Percentiles rank a stretch among this genome's conserved stretches.
phyloP scores from a whole-genome alignment of 2,329 filamentous ascomycete species.

The Sporothrix phasma region DNA sequence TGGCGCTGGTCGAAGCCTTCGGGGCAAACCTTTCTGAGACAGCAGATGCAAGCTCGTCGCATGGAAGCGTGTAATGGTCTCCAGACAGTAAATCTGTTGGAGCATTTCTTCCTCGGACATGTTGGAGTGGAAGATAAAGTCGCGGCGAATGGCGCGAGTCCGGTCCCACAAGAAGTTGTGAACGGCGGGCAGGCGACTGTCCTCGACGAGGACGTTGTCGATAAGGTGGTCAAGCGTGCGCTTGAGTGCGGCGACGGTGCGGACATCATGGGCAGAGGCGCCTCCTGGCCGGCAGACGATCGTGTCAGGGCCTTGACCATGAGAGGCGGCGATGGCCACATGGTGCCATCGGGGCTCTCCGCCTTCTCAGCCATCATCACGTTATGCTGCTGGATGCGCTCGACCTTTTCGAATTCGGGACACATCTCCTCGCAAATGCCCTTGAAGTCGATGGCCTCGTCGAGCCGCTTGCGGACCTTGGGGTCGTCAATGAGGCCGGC shows the following conservation, averaged over 20 bases:
- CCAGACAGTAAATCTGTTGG: conserved; percentile 52
- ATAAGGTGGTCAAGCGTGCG: conserved; percentile 55
- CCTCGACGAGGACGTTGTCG: conserved; percentile 47
- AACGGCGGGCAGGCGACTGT: conserved; percentile 39
- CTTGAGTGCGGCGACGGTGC: conserved; percentile 48
- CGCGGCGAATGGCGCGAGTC: conserved; percentile 55
- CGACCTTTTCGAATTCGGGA: conserved; percentile 55
- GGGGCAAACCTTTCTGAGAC: conserved; percentile 43
- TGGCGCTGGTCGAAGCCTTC: conserved; percentile 57
- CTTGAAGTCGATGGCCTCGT: conserved; percentile 56
- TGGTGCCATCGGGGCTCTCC: conserved; percentile 29
- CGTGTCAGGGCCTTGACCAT: conserved; percentile 61
- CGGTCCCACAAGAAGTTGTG: conserved; percentile 61
- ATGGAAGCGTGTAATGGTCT: conserved; percentile 58
- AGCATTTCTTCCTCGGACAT: conserved; percentile 47
- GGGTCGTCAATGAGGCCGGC: conserved; percentile 56
- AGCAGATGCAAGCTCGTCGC: conserved; percentile 55
- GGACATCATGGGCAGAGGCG: conserved; percentile 57
- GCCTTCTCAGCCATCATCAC: conserved; percentile 47
- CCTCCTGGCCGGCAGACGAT: conserved; percentile 58
- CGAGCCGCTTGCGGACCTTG: conserved; percentile 49
- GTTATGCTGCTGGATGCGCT: conserved; percentile 51
- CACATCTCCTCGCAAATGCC: conserved; percentile 63
- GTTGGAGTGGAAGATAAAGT: conserved; percentile 57
- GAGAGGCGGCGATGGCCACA: conserved; percentile 38